Base-by-base conservation (phyloP, 805 yeast genomes). In the Candida qinlingensis region DNA sequence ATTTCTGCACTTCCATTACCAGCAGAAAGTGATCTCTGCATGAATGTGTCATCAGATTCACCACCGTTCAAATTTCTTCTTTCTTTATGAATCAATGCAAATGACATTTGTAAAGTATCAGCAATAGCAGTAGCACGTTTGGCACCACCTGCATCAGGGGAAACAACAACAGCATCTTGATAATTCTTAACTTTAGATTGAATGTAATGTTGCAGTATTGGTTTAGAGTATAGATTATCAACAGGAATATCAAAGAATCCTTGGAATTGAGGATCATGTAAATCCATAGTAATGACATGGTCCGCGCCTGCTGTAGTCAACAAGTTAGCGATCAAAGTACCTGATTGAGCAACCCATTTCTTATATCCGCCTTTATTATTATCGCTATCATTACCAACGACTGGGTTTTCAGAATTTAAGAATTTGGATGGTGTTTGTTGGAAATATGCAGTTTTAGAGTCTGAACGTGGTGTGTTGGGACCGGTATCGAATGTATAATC, bases 61-160 rank as follows among this genome's bases (percentile, higher is more conserved):
- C 13, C 13, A 6, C 37, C 31, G 7, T 26, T 38, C 4, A 25
- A 72, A 77, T 49, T 43, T 54, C 95, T 74, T 63, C 96, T 75
- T 64, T 94, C 99, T 68, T 94, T 94, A 69, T 94, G 98, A 54
- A 94, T 90, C 67, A 94, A 73, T 0, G 99, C 99, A 71, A 94
- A 91, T 28, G 90, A 79, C 72, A 94, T 78, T 19, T 88, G 90
- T 49, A 94, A 70, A 1, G 86, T 79, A 68, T 94, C 99, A 2
- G 99, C 99, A 52, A 94, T 78, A 1, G 92, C 85, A 1, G 96
- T 87, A 33, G 99, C 97, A 55, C 99, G 74, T 67, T 94, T 94
- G 44, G 99, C 99, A 53, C 99, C 99, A 62, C 99, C 99, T 26
- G 97, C 94, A 68, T 94, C 99, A 0, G 99, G 99, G 1, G 97